Evolutionary conservation across 495 filamentous ascomycete species (phyloP), one percentile per base, ranked within the genome.

Genomic region (Sphaerosporella brunnea): DNA sequence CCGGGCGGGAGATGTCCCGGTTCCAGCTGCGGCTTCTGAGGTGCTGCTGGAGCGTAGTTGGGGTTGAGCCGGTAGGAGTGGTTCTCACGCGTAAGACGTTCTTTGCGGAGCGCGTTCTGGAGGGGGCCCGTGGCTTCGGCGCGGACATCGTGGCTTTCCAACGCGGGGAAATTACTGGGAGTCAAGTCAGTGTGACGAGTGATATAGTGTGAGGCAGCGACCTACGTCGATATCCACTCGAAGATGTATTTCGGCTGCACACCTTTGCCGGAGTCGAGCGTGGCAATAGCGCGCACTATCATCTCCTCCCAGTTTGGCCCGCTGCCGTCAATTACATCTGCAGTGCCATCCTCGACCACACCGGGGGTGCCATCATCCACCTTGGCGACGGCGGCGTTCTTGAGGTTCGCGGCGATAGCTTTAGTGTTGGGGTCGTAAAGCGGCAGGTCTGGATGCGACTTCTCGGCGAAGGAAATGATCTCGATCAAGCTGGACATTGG

Each of bases 191-290:
- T 26, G 23, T 44, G 8, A 49, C 21, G 10, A 34, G 44, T 20
- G 10, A n/a, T 7, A 21, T 9, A 11, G 5, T 10, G 8, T 18
- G 19, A 43, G 21, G 25, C 35, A 26, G 37, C 37, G 18, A 62
- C 45, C 16, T 51, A 64, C 52, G 55, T 60, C 7, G 53, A 57
- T 0, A 59, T 46, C 62, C 62, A 60, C 36, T 62, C 59, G 25
- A 56, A 61, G n/a, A 61, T 61, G 10, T 47, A 35, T 45, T 61
- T 61, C 4, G 58, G 57, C 41, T 60, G 58, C 4, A 45, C 47
- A 1, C 58, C 58, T 20, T 53, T 59, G 30, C 52, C 57, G 13
- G 52, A 48, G 23, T 46, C 41, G 9, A 60, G 58, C 0, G 56
- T 41, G 3, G 43, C 23, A 2, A 61, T 55, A 13, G 56, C 56